A percentile compares a stretch with the other conserved stretches of the same genome.
phyloP scores from a whole-genome alignment of 305 asterid species.

The Caryopteris hybrid region DNA sequence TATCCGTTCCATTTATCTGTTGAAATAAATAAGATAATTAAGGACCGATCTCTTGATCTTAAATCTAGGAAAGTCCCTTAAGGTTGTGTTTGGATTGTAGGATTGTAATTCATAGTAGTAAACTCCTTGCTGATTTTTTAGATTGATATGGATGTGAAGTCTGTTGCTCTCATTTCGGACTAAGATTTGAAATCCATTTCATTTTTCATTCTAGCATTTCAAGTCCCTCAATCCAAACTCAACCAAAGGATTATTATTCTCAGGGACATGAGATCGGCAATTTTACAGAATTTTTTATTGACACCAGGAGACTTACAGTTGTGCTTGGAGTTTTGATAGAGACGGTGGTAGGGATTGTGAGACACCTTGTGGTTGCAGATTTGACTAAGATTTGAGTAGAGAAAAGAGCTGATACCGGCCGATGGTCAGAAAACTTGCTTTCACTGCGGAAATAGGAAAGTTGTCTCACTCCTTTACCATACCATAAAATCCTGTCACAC shows the following conservation, averaged over 20 bases:
- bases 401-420: conserved; percentile 96
- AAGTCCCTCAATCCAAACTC: too few species aligned
- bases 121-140: too few species aligned
- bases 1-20: conserved; percentile 34
- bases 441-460: conserved; percentile 90
- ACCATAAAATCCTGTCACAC: conserved; percentile 94
- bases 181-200: too few species aligned
- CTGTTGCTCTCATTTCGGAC: too few species aligned
- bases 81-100: too few species aligned
- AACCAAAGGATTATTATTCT: too few species aligned
- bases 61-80: not conserved
- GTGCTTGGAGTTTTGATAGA: conserved; percentile 27
- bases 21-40: conserved; percentile 21
- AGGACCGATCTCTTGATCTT: conserved; percentile 7
- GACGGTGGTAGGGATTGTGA: conserved; percentile 24
- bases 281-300: not conserved
- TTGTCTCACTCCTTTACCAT: conserved; percentile 82
- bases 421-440: conserved; percentile 90
- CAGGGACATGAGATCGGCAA: conserved; percentile 1
- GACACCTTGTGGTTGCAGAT: conserved; percentile 24
- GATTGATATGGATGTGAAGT: too few species aligned
- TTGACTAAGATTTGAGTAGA: conserved; percentile 45
- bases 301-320: conserved; percentile 34
- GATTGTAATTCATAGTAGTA: too few species aligned
- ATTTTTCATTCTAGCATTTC: too few species aligned